These are phyloP conservation scores for Coelastrella sp. DNA, from an alignment of 139 green algal species.

Conservation along the genomic window DNA sequence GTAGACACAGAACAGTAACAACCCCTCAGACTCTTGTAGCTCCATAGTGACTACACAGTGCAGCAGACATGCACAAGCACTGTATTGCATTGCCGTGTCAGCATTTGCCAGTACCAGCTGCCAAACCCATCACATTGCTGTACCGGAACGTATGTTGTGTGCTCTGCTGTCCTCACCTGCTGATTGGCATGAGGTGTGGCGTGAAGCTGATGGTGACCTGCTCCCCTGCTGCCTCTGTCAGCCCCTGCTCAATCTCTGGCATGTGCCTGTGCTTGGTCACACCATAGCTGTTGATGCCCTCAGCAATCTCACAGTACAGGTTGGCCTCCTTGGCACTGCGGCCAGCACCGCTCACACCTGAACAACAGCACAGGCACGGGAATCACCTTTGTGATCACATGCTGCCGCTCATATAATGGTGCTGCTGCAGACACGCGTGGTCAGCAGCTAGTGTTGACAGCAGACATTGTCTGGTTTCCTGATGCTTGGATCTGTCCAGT, in stretches of 20 bases:
- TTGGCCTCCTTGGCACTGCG: slow-evolving; percentile 92
- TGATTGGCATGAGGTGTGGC: slow-evolving; percentile 98
- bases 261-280: slow-evolving; percentile 93
- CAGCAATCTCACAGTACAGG: slow-evolving; percentile 93
- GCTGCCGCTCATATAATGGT: too few species aligned
- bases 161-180: slow-evolving; percentile 50
- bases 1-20: not conserved
- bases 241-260: slow-evolving; percentile 98
- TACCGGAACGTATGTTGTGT: too few species aligned
- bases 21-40: not conserved
- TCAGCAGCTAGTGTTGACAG: too few species aligned
- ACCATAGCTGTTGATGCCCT: slow-evolving; percentile 80
- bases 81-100: too few species aligned
- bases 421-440: too few species aligned
- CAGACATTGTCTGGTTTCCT: too few species aligned
- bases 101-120: too few species aligned
- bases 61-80: too few species aligned
- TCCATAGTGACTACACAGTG: not conserved
- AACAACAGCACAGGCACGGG: not conserved
- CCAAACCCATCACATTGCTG: too few species aligned
- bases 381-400: too few species aligned
- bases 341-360: slow-evolving; percentile 92
- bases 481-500: too few species aligned
- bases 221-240: slow-evolving; percentile 83
- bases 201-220: slow-evolving; percentile 94